Conservation (phyloP, 176 grass and related monocot species). For the Rhynchospora pubera region DNA sequence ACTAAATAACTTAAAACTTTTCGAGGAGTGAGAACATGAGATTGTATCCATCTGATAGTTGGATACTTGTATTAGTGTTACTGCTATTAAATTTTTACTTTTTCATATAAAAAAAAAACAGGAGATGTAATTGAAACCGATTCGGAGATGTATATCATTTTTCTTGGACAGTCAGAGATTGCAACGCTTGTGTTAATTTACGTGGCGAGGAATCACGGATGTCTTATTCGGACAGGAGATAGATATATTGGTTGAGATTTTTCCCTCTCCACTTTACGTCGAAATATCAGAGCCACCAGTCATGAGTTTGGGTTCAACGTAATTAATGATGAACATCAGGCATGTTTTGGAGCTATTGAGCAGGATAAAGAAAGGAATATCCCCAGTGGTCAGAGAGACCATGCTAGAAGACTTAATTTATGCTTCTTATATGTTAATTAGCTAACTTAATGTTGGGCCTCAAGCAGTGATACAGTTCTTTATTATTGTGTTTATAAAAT, state of each 20-base stretch:
- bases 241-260: conserved; percentile 6
- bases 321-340: not conserved
- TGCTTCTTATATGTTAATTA: no score
- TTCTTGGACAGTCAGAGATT: not conserved
- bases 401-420: no score
- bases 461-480: no score
- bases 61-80: not conserved
- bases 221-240: not conserved
- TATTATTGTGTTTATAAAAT: no score
- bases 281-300: conserved; percentile 14
- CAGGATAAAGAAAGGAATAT: no score
- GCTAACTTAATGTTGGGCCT: no score
- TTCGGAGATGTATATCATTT: not conserved
- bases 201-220: not conserved
- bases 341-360: not conserved
- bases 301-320: not conserved
- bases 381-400: no score
- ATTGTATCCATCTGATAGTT: not conserved
- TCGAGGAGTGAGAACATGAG: not conserved
- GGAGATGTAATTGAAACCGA: not conserved
- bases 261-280: not conserved
- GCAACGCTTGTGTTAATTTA: not conserved
- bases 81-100: not conserved
- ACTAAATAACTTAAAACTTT: not conserved
- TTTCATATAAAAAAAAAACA: not conserved